Conservation (phyloP, 768 basidiomycete species). For the Hygrocybe punicea region DNA sequence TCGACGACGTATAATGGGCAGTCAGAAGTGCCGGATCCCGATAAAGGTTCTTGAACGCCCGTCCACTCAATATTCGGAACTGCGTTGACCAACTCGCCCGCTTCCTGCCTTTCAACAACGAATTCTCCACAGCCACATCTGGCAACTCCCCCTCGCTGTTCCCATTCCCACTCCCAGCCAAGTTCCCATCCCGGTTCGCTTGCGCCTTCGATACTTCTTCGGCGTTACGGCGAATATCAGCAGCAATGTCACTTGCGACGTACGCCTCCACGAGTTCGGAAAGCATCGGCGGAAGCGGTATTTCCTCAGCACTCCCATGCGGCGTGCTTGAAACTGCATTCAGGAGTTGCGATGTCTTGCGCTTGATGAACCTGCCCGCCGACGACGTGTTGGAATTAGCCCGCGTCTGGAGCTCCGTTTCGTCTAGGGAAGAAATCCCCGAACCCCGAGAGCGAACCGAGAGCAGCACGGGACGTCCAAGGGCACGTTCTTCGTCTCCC, state of each 20-base stretch:
- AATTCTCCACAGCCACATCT: conserved; percentile 67
- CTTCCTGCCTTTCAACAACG: conserved; percentile 64
- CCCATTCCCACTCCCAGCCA: conserved; percentile 29
- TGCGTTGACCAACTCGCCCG: conserved; percentile 87
- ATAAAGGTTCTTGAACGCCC: conserved; percentile 98
- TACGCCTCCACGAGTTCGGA: conserved; percentile 72
- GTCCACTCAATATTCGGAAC: conserved; percentile 89
- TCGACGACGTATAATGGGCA: conserved; percentile 84
- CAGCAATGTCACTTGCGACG: conserved; percentile 61
- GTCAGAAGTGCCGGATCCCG: conserved; percentile 88
- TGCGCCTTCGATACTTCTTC: conserved; percentile 41
- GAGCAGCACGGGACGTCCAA: conserved; percentile 34
- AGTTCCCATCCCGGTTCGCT: conserved; percentile 17
- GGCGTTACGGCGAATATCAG: conserved; percentile 59
- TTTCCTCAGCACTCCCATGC: conserved; percentile 19
- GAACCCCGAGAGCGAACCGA: conserved; percentile 43
- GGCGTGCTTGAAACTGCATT: conserved; percentile 49
- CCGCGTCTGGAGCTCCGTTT: conserved; percentile 49
- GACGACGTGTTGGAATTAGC: conserved; percentile 43
- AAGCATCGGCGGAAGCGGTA: conserved; percentile 55
- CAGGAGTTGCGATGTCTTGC: conserved; percentile 71
- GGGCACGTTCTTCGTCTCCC: conserved; percentile 69
- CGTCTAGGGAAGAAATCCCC: conserved; percentile 20
- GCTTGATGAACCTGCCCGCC: conserved; percentile 54
- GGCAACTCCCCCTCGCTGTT: conserved; percentile 41